phyloP scores from a whole-genome alignment of 73 alveolate species.

The Paramecium octaurelia region DNA sequence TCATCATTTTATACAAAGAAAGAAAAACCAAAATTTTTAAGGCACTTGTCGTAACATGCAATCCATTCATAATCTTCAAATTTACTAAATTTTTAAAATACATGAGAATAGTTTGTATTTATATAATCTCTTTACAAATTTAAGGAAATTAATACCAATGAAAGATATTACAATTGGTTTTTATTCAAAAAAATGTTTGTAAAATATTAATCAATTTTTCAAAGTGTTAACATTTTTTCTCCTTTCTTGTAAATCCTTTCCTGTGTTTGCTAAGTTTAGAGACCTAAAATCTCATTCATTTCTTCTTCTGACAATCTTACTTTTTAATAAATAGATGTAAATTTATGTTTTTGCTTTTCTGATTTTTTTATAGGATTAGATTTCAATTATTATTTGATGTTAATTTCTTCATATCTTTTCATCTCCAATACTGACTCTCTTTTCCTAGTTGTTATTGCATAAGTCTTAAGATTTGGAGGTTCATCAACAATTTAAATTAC shows the following conservation, averaged over 20 bases:
- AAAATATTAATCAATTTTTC: neutral
- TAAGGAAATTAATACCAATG: neutral
- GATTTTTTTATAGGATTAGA: neutral
- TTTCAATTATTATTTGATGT: neutral
- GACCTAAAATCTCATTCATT: neutral
- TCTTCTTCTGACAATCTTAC: neutral
- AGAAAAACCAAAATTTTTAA: neutral
- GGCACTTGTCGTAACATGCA: neutral
- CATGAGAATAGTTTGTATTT: neutral
- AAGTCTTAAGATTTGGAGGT: neutral
- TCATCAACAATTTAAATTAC: neutral
- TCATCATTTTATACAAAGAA: neutral
- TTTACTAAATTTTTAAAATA: neutral
- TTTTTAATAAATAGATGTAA: neutral
- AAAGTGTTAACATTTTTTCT: neutral
- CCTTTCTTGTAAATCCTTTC: neutral
- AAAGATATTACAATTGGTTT: neutral
- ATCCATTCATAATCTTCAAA: neutral
- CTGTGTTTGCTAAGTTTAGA: neutral
- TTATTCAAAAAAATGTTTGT: neutral
- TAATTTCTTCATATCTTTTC: neutral
- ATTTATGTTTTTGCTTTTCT: neutral
- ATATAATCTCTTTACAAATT: neutral
- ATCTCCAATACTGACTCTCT: neutral
- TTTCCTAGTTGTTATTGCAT: neutral